Conservation (phyloP, 164 flowering plant species). For the Protea cynaroides region DNA sequence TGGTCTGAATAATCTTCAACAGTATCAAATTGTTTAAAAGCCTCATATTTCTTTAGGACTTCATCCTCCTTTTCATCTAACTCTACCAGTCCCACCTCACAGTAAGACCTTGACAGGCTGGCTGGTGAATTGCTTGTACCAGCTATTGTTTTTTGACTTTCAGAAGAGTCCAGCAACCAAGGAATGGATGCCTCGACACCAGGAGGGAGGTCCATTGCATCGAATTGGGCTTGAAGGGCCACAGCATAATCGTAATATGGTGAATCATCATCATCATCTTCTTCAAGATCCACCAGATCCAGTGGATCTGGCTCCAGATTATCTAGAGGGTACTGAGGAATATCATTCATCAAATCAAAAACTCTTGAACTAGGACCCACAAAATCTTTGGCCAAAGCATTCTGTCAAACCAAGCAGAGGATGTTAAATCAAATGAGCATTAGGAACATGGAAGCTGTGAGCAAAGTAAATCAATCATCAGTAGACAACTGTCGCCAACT, state of each 20-base stretch:
- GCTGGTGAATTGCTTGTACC: slow-evolving; percentile 11
- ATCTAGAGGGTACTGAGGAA: slow-evolving; percentile 2
- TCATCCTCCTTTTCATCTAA: slow-evolving; percentile 22
- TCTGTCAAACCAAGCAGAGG: slow-evolving; percentile 4
- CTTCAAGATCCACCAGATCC: background rate
- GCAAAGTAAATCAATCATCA: background rate
- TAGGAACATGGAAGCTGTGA: background rate
- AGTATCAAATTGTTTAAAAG: slow-evolving; percentile 62
- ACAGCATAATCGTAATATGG: slow-evolving; percentile 2
- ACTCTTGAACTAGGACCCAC: slow-evolving; percentile 1
- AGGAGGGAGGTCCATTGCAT: slow-evolving; percentile 20
- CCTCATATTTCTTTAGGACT: slow-evolving; percentile 27
- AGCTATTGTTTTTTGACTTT: slow-evolving; percentile 12
- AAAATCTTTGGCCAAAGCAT: slow-evolving; percentile 4
- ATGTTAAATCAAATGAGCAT: background rate
- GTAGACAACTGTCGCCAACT: background rate
- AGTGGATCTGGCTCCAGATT: background rate
- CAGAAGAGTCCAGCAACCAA: slow-evolving; percentile 18
- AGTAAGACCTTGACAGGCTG: slow-evolving; percentile 11
- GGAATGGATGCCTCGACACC: slow-evolving; percentile 18
- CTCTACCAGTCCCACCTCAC: slow-evolving; percentile 3
- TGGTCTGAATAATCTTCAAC: slow-evolving; percentile 71
- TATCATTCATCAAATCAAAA: background rate
- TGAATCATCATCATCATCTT: slow-evolving; percentile 4
- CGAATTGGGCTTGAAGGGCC: slow-evolving; percentile 21